Conservation (phyloP, 2,329 filamentous ascomycete genomes). For the Podosphaera fusca region DNA sequence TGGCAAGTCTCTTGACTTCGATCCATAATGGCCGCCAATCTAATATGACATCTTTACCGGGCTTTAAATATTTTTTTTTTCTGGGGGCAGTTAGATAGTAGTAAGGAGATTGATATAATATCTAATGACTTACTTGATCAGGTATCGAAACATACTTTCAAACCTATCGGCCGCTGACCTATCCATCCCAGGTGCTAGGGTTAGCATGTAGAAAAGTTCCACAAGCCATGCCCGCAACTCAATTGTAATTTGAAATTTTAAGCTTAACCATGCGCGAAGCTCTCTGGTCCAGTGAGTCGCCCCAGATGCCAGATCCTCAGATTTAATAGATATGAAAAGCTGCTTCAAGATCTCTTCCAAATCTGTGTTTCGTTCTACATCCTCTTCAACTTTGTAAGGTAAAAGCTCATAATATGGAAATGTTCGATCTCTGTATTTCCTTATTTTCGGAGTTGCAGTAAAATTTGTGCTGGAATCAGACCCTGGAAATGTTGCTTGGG, state of each 20-base stretch:
- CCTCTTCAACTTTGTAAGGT: conserved; percentile 71
- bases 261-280: conserved; percentile 77
- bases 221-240: conserved; percentile 65
- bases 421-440: conserved; percentile 60
- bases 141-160: conserved; percentile 81
- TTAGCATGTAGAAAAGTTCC: conserved; percentile 81
- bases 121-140: conserved; percentile 52
- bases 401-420: conserved; percentile 83
- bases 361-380: conserved; percentile 52
- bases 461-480: conserved; percentile 26
- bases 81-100: conserved; percentile 20
- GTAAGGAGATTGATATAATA: neutral
- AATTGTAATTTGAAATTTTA: conserved; percentile 91
- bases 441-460: conserved; percentile 26
- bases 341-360: conserved; percentile 77
- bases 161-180: conserved; percentile 66
- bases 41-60: conserved; percentile 67
- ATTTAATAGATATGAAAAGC: conserved; percentile 73
- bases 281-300: conserved; percentile 94
- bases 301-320: conserved; percentile 83
- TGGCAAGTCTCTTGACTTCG: conserved; percentile 72
- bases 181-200: conserved; percentile 75
- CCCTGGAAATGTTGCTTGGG: conserved; percentile 68
- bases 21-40: conserved; percentile 89
- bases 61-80: conserved; percentile 86